Conservation (phyloP, 257 asterid genomes). For the Solanum stenotomum region DNA sequence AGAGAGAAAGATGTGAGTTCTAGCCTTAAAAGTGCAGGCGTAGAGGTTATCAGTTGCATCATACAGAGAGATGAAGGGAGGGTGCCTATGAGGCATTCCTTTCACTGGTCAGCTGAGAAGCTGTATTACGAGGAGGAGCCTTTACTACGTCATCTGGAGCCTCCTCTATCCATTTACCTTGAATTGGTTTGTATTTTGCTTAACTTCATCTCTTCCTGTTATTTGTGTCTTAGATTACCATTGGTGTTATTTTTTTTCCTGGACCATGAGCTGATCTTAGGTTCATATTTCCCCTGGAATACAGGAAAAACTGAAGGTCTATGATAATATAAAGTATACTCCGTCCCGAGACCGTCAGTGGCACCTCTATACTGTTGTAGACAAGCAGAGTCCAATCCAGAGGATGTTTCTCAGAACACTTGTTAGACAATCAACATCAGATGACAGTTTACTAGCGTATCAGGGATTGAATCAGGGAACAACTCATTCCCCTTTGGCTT, state of each 20-base stretch:
- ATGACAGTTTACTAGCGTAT: slow-evolving; percentile 53
- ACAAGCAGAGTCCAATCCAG: slow-evolving; percentile 58
- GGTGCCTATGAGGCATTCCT: slow-evolving; percentile 98
- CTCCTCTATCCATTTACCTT: slow-evolving; percentile 93
- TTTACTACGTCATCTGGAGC: slow-evolving; percentile 91
- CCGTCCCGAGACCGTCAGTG: slow-evolving; percentile 99
- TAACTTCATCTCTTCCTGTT: not conserved
- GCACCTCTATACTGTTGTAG: slow-evolving; percentile 88
- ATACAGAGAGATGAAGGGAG: slow-evolving; percentile 98
- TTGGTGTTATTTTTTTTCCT: not conserved
- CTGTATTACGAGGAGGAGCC: slow-evolving; percentile 79
- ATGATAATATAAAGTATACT: slow-evolving; percentile 68
- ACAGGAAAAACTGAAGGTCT: slow-evolving; percentile 90
- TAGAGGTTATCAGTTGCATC: slow-evolving; percentile 81
- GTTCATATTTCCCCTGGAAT: slow-evolving; percentile 5
- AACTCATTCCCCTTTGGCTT: slow-evolving; percentile 46
- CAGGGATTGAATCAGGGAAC: slow-evolving; percentile 51
- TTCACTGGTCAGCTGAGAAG: slow-evolving; percentile 75
- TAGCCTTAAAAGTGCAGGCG: slow-evolving; percentile 81
- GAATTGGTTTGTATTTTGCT: slow-evolving; percentile 60
- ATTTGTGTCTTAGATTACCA: not conserved
- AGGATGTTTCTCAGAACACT: slow-evolving; percentile 93
- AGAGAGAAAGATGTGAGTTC: slow-evolving; percentile 83
- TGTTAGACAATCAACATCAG: slow-evolving; percentile 80
- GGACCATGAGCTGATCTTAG: not conserved